phyloP scores from a whole-genome alignment of 306 rosid species.

The Quercus gilva region DNA sequence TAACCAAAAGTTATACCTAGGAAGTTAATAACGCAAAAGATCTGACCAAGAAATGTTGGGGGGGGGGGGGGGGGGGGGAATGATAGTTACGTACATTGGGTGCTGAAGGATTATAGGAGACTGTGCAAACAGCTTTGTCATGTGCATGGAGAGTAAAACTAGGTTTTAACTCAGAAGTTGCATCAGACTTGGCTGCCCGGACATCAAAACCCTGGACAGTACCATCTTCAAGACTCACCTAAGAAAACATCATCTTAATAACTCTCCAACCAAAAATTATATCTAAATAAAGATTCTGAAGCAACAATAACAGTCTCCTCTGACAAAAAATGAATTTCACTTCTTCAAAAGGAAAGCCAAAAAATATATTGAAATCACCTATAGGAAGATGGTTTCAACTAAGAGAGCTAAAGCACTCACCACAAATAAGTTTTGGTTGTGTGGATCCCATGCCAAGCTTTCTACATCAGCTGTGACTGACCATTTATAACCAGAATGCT shows the following conservation, averaged over 20 bases:
- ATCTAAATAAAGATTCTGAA: conserved; percentile 2
- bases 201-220: conserved; percentile 78
- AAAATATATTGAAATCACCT: not conserved
- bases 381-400: not conserved
- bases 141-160: conserved; percentile 92
- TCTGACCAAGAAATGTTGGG: not conserved
- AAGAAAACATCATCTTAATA: conserved; percentile 19
- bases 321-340: not conserved
- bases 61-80: not conserved
- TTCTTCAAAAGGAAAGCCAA: not conserved
- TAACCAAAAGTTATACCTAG: conserved; percentile 18
- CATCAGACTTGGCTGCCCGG: conserved; percentile 55
- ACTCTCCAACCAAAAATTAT: not conserved
- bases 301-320: not conserved
- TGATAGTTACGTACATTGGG: conserved; percentile 58
- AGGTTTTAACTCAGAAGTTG: conserved; percentile 49
- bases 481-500: conserved; percentile 89
- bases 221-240: conserved; percentile 97
- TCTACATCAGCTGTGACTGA: conserved; percentile 76
- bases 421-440: conserved; percentile 76
- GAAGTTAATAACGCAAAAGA: conserved; percentile 17
- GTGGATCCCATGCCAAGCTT: conserved; percentile 97
- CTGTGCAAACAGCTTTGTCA: conserved; percentile 69
- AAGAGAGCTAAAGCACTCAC: conserved; percentile 42
- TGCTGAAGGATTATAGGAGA: conserved; percentile 64